Evolutionary conservation across 2,329 filamentous ascomycete species (phyloP).

Genomic region (Aureobasidium vineae): DNA sequence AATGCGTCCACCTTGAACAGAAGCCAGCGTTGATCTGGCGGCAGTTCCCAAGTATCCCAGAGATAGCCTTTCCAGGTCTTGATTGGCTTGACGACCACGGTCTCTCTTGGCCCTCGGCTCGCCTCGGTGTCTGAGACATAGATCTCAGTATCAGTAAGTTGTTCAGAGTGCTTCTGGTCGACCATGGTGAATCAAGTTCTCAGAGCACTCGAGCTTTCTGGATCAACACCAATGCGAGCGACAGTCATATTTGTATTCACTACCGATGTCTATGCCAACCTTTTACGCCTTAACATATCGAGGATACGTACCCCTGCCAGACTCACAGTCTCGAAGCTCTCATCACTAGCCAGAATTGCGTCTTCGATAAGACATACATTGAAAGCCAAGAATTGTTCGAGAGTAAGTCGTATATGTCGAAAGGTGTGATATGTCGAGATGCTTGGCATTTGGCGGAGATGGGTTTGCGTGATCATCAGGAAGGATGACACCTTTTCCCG

Average conservation of each 20-base stretch:
- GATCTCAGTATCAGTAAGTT: not conserved
- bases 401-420: not conserved
- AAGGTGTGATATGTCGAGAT: conserved; percentile 17
- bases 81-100: not conserved
- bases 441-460: not conserved
- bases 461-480: conserved; percentile 5
- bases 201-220: not conserved
- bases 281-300: not conserved
- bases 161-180: conserved; percentile 5
- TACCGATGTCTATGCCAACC: not conserved
- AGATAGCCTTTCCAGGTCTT: conserved; percentile 14
- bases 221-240: not conserved
- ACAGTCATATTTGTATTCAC: not conserved
- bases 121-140: not conserved
- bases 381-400: not conserved
- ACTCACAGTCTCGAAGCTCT: not conserved
- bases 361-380: not conserved
- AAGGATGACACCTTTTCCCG: not conserved
- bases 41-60: conserved; percentile 21
- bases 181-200: not conserved
- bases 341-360: conserved; percentile 4
- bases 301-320: not conserved
- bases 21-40: conserved; percentile 18
- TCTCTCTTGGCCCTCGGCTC: not conserved
- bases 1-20: conserved; percentile 19